phyloP scores from a whole-genome alignment of 352 stramenopile species.

The Salisapilia sapeloensis region DNA sequence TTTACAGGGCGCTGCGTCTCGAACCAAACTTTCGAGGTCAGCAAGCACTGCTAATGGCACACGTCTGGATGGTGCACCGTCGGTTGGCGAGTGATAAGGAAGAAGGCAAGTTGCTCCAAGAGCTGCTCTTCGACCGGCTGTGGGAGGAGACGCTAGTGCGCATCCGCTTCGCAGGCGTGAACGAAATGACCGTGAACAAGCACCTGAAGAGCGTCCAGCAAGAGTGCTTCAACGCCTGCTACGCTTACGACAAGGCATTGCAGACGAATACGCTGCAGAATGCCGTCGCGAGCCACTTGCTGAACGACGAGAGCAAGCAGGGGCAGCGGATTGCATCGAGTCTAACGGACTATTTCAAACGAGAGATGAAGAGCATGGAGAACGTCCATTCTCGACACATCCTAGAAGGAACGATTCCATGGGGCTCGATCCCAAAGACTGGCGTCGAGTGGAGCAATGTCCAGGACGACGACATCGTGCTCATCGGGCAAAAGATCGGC shows the following conservation, averaged over 20 bases:
- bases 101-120: conserved; percentile 78
- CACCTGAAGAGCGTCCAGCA: conserved; percentile 93
- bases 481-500: conserved; percentile 68
- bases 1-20: conserved; percentile 49
- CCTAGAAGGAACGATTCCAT: conserved; percentile 57
- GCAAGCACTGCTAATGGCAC: conserved; percentile 87
- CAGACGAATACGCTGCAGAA: conserved; percentile 40
- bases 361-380: conserved; percentile 64
- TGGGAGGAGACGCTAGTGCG: conserved; percentile 91
- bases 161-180: conserved; percentile 87
- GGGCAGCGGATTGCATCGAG: conserved; percentile 38
- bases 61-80: conserved; percentile 94
- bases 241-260: conserved; percentile 87
- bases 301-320: conserved; percentile 43
- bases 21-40: conserved; percentile 80
- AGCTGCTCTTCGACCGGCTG: conserved; percentile 93
- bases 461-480: conserved; percentile 37
- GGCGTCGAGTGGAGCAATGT: conserved; percentile 1
- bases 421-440: conserved; percentile 17
- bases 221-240: conserved; percentile 87
- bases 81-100: conserved; percentile 73
- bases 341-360: conserved; percentile 57
- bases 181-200: conserved; percentile 93
- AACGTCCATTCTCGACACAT: conserved; percentile 57
- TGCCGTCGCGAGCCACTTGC: conserved; percentile 50